Conservation (phyloP, 2,329 filamentous ascomycete genomes). For the Aquanectria penicillioides region DNA sequence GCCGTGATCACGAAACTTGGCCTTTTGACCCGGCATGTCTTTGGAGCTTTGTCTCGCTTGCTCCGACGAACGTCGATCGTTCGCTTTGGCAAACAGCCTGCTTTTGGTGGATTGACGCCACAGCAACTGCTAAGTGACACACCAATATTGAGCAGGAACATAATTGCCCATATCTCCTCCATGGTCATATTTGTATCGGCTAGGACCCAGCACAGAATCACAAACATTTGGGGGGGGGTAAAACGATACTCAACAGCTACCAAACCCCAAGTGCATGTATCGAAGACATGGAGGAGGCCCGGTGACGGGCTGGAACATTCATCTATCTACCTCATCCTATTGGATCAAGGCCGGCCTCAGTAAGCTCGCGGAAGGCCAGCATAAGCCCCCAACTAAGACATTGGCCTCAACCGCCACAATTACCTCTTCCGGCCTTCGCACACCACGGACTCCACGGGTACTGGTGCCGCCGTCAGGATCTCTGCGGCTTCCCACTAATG, state of each 20-base stretch:
- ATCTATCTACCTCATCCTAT: too few relatives aligned
- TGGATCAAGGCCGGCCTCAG: too few relatives aligned
- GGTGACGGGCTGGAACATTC: too few relatives aligned
- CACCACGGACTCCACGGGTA: neutral
- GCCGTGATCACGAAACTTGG: neutral
- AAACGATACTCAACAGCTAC: too few relatives aligned
- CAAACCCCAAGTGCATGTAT: too few relatives aligned
- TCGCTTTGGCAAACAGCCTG: neutral
- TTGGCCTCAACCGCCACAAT: neutral
- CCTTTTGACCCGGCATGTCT: neutral
- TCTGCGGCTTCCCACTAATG: too few relatives aligned
- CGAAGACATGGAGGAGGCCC: too few relatives aligned
- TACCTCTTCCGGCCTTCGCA: constrained; percentile 7
- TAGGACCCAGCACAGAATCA: neutral
- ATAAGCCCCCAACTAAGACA: neutral
- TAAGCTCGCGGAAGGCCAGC: neutral
- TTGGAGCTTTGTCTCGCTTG: constrained; percentile 6
- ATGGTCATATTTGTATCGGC: neutral
- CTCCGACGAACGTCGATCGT: constrained; percentile 5
- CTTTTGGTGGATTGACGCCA: too few relatives aligned
- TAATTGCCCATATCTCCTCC: neutral
- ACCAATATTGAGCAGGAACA: neutral
- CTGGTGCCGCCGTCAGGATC: too few relatives aligned
- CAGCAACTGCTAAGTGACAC: neutral
- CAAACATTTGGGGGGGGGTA: too few relatives aligned